Base-by-base conservation (phyloP, 2,329 filamentous ascomycete genomes). In the Penicillium frequentans region DNA sequence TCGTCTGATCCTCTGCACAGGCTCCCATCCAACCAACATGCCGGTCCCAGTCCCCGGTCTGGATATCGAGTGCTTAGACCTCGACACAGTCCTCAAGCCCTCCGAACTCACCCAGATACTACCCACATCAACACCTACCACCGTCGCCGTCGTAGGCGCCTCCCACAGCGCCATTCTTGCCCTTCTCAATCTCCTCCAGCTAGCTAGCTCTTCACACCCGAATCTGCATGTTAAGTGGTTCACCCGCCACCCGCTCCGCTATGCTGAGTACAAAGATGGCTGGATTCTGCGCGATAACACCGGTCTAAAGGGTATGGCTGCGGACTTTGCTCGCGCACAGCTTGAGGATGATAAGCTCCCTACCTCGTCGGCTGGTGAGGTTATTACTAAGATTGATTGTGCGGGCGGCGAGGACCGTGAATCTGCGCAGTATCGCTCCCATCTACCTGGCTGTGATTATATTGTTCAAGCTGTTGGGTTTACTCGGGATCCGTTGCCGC, bases 221-320 rank as follows among this genome's bases (percentile, higher is more conserved):
- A 67, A 78, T 6, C 75, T 88, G 3, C 78, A 77, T 29, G 77
- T 87, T 53, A 83, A 82, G 64, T 88, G 85, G 85, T 86, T 88
- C 70, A 85, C 76, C 29, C 79, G 86, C n/a, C 82, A 85, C 62
- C 71, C 78, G 1, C 77, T 88, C 10, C 81, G 83, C 24, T 88
- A 88, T 60, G 86, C 86, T 16, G 81, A 84, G 64, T 83, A 81
- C 68, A 83, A 78, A 72, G 84, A 86, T 59, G 84, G 82, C 56
- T 87, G 85, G 84, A 86, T 87, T 57, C 71, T 86, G 26, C 80
- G 83, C 53, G 86, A 88, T 66, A 88, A 87, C 70, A 88, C 85
- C 0, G 86, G 86, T 3, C 76, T 88, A 27, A 88, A 88, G 69
- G 85, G 86, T 21, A 75, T 79, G 37, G 84, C 84, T 0, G 85